Percentiles rank a stretch among this genome's conserved stretches.
These are phyloP conservation scores for Dryas integrifolia DNA, from an alignment of 331 rosid species.

Conservation along the genomic window DNA sequence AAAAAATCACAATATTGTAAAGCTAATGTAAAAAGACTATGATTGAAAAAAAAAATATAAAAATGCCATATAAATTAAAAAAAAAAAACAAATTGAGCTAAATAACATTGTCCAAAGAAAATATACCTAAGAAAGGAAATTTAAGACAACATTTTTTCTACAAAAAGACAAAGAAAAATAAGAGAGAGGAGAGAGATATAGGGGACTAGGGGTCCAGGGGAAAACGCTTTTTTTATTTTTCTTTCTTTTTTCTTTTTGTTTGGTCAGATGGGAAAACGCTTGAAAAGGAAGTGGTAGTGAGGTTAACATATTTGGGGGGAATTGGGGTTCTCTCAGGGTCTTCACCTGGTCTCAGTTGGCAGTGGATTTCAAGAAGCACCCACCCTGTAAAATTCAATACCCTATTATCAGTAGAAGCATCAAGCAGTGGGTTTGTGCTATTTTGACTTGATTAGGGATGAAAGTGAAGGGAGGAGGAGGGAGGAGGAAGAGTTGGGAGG, in stretches of 20 bases:
- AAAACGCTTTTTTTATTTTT: too few relatives aligned
- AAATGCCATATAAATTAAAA: too few relatives aligned
- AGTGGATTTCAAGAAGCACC: not conserved
- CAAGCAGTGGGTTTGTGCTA: not conserved
- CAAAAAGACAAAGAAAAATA: not conserved
- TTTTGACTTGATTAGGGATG: conserved; percentile 12
- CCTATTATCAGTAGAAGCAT: too few relatives aligned
- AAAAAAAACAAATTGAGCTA: too few relatives aligned
- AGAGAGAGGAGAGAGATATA: not conserved
- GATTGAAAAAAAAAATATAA: too few relatives aligned
- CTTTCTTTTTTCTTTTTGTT: too few relatives aligned
- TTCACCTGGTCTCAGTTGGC: not conserved
- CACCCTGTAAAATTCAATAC: not conserved
- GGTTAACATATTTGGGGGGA: conserved; percentile 2
- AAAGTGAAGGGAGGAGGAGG: conserved; percentile 53
- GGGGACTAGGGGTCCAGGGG: too few relatives aligned
- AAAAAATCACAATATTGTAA: too few relatives aligned
- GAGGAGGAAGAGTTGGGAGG: conserved; percentile 39
- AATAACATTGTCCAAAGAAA: too few relatives aligned
- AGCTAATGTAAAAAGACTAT: too few relatives aligned
- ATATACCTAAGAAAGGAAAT: too few relatives aligned
- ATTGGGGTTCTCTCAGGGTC: conserved; percentile 9
- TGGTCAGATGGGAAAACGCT: conserved; percentile 2
- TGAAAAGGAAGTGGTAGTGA: conserved; percentile 2
- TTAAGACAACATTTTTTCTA: too few relatives aligned